Base-by-base conservation (phyloP, 176 grass and related monocot species). In the Aegilops tauschii region DNA sequence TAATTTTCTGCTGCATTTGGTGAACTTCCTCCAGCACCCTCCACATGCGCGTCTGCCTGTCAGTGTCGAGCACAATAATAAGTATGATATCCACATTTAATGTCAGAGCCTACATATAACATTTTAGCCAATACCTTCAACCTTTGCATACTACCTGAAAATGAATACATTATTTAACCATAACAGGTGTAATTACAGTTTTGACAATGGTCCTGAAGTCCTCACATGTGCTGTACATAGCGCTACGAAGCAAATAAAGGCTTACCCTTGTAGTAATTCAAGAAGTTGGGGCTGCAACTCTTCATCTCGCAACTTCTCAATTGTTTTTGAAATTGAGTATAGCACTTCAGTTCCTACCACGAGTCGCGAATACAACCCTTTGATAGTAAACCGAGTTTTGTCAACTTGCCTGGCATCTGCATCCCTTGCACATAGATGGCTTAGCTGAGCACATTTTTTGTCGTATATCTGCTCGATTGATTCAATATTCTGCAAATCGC, bases 221-320 rank as follows among this genome's bases (percentile, higher is more conserved):
- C 36, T 88, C 49, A 45, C 56, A 27, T 66, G 30, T 35, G 29
- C 45, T 76, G 54, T 50, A 62, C 28, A n/a, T 14, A 40, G 21
- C 14, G 61, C 25, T 56, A 79, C 31, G 32, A 8, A 73, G 63
- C 12, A 62, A 80, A 47, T 81, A 21, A 30, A 74, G 18, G 23
- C 62, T 82, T 95, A 95, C 93, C 90, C 93, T 89, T 90, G 86
- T 28, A 92, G 21, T 37, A 95, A 79, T 66, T 95, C 93, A 47
- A 90, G 42, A 28, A 92, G 80, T 84, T 95, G 93, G 67, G 93
- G 93, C 28, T 92, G 88, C 58, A 95, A 86, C 80, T 95, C 93
- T 69, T 95, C 93, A 74, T 95, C 93, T 25, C 93, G 66, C 62
- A 91, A 68, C 76, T 83, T 95, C 79, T 92, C 82, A 50, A 89